Base-by-base conservation (phyloP, 805 yeast species). In the Grigorovia humatica region DNA sequence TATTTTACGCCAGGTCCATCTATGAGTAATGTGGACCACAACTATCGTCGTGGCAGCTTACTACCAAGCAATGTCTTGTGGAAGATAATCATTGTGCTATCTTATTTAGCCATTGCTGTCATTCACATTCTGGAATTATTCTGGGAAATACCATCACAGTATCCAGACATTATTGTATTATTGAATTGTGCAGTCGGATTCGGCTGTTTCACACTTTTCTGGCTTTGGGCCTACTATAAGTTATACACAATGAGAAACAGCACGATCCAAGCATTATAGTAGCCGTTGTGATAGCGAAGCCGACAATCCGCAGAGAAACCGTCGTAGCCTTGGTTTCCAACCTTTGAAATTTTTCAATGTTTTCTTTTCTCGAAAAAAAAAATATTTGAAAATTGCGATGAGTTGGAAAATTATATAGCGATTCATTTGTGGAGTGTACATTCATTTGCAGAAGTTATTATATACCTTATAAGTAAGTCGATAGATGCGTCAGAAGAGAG, bases 401-500 rank as follows among this genome's bases (percentile, higher is more conserved):
- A 38, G 42, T 45, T 32, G 32, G n/a, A 44, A 20, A 23, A 15
- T 23, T 20, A 19, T 6, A 9, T 18, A 6, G 8, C 35, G 17
- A 29, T 17, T 23, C 27, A 23, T 6, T n/a, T 23, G 27, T 23
- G 27, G 27, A 23, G 27, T 23, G 6, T 6, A 23, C 27, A n/a
- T n/a, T n/a, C n/a, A n/a, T n/a, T n/a, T n/a, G n/a, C n/a, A n/a
- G n/a, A n/a, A 6, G 27, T 23, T 23, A 4, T 23, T 23, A 23
- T 23, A 23, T 23, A 23, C 6, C 27, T 3, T 23, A 23, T 23
- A 23, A 23, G 27, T 23, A 3, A 6, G 27, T 48, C 2, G 9
- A 19, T 29, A 23, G 38, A 91, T 91, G 99, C 88, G 95, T 76
- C 96, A 91, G 71, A 91, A 90, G 70, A 78, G 99, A 70, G 96